Percentiles rank a stretch among this genome's conserved stretches.
Evolutionary conservation across 2,329 filamentous ascomycete genomes (phyloP).

Genomic region (Pezicula rhizophila): DNA sequence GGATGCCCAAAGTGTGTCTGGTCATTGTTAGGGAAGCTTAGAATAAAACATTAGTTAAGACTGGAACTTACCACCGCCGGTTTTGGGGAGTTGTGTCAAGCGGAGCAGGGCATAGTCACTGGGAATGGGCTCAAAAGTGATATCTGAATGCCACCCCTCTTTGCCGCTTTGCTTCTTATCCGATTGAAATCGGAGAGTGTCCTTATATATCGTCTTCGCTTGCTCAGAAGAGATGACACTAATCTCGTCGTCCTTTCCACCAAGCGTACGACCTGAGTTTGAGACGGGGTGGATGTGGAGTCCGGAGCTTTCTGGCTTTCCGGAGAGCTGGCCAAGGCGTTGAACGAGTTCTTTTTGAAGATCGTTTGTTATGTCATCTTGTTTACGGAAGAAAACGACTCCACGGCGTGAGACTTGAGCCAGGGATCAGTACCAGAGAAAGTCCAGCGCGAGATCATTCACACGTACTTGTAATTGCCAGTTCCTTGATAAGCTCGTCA

Average conservation of each 20-base stretch:
- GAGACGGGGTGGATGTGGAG: constrained; percentile 56
- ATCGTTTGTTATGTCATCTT: constrained; percentile 54
- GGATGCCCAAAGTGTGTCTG: constrained; percentile 60
- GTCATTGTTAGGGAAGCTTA: no score
- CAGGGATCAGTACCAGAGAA: constrained; percentile 3
- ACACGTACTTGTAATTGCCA: constrained; percentile 38
- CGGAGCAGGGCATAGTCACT: constrained; percentile 51
- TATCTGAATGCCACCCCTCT: constrained; percentile 55
- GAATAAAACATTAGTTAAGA: no score
- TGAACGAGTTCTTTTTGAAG: constrained; percentile 61
- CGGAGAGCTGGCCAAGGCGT: constrained; percentile 50
- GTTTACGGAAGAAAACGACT: constrained; percentile 64
- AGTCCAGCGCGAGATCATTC: not conserved
- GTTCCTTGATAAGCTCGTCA: constrained; percentile 41
- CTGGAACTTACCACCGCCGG: constrained; percentile 23
- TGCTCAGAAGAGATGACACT: constrained; percentile 56
- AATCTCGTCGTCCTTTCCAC: constrained; percentile 52
- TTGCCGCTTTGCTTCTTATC: constrained; percentile 39
- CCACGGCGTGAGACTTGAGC: constrained; percentile 57
- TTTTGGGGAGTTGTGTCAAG: constrained; percentile 23
- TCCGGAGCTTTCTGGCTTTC: constrained; percentile 48
- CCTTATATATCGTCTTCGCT: constrained; percentile 44
- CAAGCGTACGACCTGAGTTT: constrained; percentile 46
- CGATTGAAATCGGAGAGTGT: not conserved
- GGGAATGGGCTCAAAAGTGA: constrained; percentile 58